Conservation (phyloP, 164 flowering plant species). For the Warburgia ugandensis region DNA sequence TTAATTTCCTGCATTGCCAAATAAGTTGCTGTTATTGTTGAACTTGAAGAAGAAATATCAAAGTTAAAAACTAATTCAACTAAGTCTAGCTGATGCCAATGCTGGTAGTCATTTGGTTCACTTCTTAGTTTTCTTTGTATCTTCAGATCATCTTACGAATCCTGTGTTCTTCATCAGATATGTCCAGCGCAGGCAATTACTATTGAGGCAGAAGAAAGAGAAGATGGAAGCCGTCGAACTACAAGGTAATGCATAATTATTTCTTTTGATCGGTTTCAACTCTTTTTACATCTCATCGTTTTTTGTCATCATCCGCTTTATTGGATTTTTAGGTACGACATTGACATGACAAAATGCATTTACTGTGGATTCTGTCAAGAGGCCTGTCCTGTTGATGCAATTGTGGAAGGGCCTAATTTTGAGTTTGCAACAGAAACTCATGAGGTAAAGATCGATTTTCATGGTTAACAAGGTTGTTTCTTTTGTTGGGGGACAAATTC, state of each 20-base stretch:
- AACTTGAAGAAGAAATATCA: too few relatives aligned
- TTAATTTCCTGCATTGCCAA: too few relatives aligned
- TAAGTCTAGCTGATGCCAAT: too few relatives aligned
- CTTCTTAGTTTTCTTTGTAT: too few relatives aligned
- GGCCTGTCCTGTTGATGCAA: slow-evolving; percentile 99
- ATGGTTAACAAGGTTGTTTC: neutral
- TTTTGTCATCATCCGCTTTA: neutral
- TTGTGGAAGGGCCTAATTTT: slow-evolving; percentile 99
- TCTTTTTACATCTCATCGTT: neutral
- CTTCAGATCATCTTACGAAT: too few relatives aligned
- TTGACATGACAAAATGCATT: slow-evolving; percentile 99
- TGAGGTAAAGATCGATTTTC: slow-evolving; percentile 73
- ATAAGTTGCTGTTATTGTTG: too few relatives aligned
- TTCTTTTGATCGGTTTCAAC: slow-evolving; percentile 2
- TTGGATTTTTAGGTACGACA: slow-evolving; percentile 64
- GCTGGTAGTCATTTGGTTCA: too few relatives aligned
- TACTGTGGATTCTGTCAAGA: slow-evolving; percentile 99
- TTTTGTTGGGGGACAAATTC: neutral
- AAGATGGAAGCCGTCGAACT: slow-evolving; percentile 98
- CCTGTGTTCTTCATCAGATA: slow-evolving; percentile 33
- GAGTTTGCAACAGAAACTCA: slow-evolving; percentile 98
- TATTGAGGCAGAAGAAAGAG: slow-evolving; percentile 97
- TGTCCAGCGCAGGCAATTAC: slow-evolving; percentile 99
- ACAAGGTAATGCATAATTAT: slow-evolving; percentile 55
- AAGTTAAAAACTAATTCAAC: too few relatives aligned